Evolutionary conservation across 2,329 filamentous ascomycete species (phyloP).

Genomic region (Aspergillus pseudonomiae): DNA sequence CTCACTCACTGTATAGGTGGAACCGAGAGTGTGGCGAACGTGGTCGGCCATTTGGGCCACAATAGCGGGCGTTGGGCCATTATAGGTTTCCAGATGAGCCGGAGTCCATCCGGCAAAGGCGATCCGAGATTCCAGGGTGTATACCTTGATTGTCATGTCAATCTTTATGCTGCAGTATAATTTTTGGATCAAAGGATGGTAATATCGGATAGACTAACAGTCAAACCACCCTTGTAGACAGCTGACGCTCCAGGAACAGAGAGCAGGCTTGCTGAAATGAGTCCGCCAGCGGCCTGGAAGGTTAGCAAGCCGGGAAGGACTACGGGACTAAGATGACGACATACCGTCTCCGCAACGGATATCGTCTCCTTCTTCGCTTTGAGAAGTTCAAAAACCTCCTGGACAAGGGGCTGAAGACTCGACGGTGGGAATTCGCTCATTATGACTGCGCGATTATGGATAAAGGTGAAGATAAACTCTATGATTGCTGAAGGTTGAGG

Average conservation of each 20-base stretch:
- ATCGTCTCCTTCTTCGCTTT: slow-evolving; percentile 60
- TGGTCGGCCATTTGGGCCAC: slow-evolving; percentile 60
- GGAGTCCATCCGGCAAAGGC: slow-evolving; percentile 65
- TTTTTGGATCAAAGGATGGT: not conserved
- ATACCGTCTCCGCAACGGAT: slow-evolving; percentile 63
- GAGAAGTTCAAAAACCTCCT: slow-evolving; percentile 57
- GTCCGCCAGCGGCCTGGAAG: slow-evolving; percentile 60
- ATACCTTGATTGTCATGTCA: slow-evolving; percentile 43
- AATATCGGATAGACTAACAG: slow-evolving; percentile 33
- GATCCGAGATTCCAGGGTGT: slow-evolving; percentile 61
- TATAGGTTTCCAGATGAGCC: slow-evolving; percentile 55
- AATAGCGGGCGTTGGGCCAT: slow-evolving; percentile 62
- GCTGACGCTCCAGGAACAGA: slow-evolving; percentile 60
- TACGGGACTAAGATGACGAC: slow-evolving; percentile 9
- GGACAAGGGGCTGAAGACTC: slow-evolving; percentile 46
- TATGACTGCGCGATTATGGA: not conserved
- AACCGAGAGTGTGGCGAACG: slow-evolving; percentile 57
- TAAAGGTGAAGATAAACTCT: not conserved
- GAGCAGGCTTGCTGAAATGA: slow-evolving; percentile 63
- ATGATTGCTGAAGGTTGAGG: not conserved
- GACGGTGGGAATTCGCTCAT: slow-evolving; percentile 37
- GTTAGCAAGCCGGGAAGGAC: not conserved
- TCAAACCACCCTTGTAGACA: slow-evolving; percentile 65
- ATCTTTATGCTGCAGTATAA: not conserved
- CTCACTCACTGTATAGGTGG: slow-evolving; percentile 62